These are phyloP conservation scores for Aspergillus brasiliensis DNA, from an alignment of 2,329 filamentous ascomycete species.

Conservation along the genomic window DNA sequence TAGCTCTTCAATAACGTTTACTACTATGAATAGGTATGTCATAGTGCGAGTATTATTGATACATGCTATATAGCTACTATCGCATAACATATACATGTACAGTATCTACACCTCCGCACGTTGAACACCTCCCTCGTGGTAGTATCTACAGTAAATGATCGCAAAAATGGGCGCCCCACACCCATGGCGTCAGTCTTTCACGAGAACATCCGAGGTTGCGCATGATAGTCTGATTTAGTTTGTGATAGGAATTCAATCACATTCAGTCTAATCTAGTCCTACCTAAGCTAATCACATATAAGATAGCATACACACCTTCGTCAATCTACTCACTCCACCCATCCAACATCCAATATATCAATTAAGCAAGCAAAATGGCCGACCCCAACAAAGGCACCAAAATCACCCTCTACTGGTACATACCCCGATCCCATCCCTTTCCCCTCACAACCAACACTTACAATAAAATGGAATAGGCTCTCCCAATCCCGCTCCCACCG, in stretches of 20 bases:
- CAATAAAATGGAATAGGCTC: conserved; percentile 62
- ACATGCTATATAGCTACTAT: not conserved
- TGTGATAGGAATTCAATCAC: not conserved
- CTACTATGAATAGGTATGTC: too few relatives aligned
- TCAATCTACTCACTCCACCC: not conserved
- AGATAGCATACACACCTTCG: not conserved
- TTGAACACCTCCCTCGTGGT: too few relatives aligned
- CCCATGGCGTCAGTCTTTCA: not conserved
- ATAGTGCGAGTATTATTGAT: not conserved
- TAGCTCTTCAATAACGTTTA: too few relatives aligned
- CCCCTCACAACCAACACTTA: not conserved
- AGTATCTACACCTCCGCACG: not conserved
- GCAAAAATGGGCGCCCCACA: not conserved
- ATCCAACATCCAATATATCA: too few relatives aligned
- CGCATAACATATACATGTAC: not conserved
- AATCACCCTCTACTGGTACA: conserved; percentile 66
- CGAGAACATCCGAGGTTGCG: not conserved
- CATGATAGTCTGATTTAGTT: not conserved
- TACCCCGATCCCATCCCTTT: not conserved
- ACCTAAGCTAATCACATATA: not conserved
- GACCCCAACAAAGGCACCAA: conserved; percentile 45
- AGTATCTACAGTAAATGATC: not conserved
- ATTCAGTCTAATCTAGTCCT: not conserved
- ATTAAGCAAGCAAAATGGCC: conserved; percentile 17
- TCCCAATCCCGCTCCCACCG: conserved; percentile 80